Percentiles rank a stretch among this genome's conserved stretches.
Evolutionary conservation across 2,329 filamentous ascomycete species (phyloP).

Genomic region (Trichoderma pleuroti): DNA sequence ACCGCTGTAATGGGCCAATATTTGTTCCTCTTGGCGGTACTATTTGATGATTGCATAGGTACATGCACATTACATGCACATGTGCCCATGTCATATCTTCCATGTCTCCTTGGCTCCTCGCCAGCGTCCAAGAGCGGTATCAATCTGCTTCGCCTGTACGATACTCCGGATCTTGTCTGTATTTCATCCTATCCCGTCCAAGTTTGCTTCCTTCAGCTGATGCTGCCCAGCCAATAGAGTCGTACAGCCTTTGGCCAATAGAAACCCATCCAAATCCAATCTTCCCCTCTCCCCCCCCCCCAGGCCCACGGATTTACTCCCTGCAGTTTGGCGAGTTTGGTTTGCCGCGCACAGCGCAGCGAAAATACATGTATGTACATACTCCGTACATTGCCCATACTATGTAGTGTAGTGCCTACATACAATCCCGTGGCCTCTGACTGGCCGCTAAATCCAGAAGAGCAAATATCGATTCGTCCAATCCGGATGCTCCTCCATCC

Average conservation of each 20-base stretch:
- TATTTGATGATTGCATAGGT: conserved; percentile 10
- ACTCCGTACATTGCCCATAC: not conserved
- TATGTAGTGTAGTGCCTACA: not conserved
- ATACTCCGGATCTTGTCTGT: not conserved
- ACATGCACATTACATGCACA: not conserved
- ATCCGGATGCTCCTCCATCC: not conserved
- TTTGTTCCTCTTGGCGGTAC: not conserved
- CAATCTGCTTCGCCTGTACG: not conserved
- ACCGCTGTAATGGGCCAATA: not conserved
- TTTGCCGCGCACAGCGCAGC: conserved; percentile 15
- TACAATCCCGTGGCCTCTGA: not conserved
- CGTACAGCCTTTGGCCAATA: not conserved
- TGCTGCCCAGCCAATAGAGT: not conserved
- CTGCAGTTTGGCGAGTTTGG: not conserved
- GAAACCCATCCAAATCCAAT: no score
- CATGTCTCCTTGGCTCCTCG: not conserved
- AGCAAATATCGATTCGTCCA: not conserved
- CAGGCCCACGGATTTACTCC: conserved; percentile 1
- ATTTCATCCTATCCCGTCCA: not conserved
- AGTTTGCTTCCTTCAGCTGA: not conserved
- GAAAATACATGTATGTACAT: not conserved
- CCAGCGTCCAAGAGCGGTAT: not conserved
- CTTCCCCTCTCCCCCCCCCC: not conserved
- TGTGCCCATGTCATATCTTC: not conserved
- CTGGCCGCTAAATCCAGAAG: not conserved